Percentiles rank a stretch among this genome's conserved stretches.
Evolutionary conservation across 306 rosid species (phyloP).

Genomic region (Bauhinia variegata): DNA sequence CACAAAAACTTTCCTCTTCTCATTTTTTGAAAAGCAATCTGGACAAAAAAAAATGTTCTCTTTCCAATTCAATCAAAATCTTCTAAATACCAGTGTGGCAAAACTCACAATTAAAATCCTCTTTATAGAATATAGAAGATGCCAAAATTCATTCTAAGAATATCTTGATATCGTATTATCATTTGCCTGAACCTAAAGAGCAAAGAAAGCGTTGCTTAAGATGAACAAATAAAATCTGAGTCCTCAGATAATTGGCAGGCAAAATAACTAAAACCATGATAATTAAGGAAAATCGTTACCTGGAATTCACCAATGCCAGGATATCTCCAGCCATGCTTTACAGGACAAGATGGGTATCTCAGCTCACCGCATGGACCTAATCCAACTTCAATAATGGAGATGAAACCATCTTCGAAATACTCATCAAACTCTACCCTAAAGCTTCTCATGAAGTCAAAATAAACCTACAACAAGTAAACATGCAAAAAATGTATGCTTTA

Average conservation of each 20-base stretch:
- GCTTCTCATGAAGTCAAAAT: slow-evolving; percentile 98
- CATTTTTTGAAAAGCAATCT: background rate
- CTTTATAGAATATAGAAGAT: background rate
- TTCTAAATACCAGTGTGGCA: background rate
- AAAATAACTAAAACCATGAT: slow-evolving; percentile 11
- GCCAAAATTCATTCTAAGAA: background rate
- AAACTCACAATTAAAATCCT: background rate
- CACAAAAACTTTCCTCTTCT: background rate
- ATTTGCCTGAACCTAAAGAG: background rate
- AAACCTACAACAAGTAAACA: slow-evolving; percentile 61
- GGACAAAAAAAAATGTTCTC: background rate
- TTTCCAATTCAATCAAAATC: background rate
- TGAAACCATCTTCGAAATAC: slow-evolving; percentile 71
- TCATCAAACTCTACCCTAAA: slow-evolving; percentile 90
- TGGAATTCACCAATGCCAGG: slow-evolving; percentile 99
- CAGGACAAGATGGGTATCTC: slow-evolving; percentile 88
- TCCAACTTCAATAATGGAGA: slow-evolving; percentile 91
- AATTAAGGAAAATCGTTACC: slow-evolving; percentile 55
- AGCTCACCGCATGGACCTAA: slow-evolving; percentile 98
- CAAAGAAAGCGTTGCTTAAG: slow-evolving; percentile 20
- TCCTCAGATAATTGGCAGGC: slow-evolving; percentile 1
- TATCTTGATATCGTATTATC: background rate
- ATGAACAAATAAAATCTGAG: slow-evolving; percentile 26
- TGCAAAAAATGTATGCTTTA: slow-evolving; percentile 24
- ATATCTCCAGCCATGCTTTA: slow-evolving; percentile 98